These are phyloP conservation scores for Rossbeevera mucosa DNA, from an alignment of 768 basidiomycete genomes.

Conservation along the genomic window DNA sequence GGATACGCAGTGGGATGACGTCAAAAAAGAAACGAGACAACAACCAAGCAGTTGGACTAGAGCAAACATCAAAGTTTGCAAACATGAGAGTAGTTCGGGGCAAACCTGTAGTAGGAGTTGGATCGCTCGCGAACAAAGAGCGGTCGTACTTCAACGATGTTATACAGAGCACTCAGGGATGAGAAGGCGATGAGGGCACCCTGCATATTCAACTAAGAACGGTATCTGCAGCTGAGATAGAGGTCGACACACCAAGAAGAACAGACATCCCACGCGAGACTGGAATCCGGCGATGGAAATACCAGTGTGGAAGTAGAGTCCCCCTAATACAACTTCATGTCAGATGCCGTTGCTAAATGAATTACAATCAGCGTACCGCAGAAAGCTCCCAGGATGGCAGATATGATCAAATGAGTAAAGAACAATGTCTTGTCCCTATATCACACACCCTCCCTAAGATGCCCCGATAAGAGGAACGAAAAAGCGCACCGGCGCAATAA, in stretches of 20 bases:
- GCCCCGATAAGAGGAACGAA: background rate
- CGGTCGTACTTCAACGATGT: slow-evolving; percentile 76
- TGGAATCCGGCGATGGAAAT: slow-evolving; percentile 90
- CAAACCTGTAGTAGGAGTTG: slow-evolving; percentile 77
- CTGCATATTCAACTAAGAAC: slow-evolving; percentile 33
- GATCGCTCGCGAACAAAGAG: slow-evolving; percentile 90
- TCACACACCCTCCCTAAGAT: background rate
- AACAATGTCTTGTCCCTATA: slow-evolving; percentile 79
- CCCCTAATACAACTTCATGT: slow-evolving; percentile 43
- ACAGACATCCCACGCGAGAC: slow-evolving; percentile 86
- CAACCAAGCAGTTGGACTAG: slow-evolving; percentile 87
- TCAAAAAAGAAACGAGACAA: slow-evolving; percentile 87
- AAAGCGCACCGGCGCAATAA: slow-evolving; percentile 56
- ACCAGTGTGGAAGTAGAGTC: slow-evolving; percentile 79
- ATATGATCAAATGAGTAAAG: slow-evolving; percentile 68
- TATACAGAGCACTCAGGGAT: slow-evolving; percentile 83
- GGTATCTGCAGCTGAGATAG: background rate
- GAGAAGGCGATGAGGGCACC: slow-evolving; percentile 91
- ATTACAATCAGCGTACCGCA: slow-evolving; percentile 49
- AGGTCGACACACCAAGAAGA: slow-evolving; percentile 67
- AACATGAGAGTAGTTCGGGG: background rate
- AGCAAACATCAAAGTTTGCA: background rate
- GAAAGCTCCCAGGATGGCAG: slow-evolving; percentile 77
- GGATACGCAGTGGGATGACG: slow-evolving; percentile 79
- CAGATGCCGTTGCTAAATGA: background rate